Evolutionary conservation across 257 asterid species (phyloP), one percentile per base, ranked within the genome.

Genomic region (Misopates orontium): DNA sequence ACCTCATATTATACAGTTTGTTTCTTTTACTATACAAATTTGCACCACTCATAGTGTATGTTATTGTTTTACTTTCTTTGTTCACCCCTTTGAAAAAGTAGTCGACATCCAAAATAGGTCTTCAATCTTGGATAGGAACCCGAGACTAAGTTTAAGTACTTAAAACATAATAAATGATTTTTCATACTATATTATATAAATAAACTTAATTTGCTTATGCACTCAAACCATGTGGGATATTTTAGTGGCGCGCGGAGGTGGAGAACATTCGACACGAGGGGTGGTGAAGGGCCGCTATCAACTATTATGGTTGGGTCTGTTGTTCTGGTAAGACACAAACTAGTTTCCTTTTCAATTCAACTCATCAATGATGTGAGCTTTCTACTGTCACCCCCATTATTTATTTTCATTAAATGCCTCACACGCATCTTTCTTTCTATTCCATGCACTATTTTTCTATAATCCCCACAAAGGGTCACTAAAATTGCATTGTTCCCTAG

Each of bases 201-300:
- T 28, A n/a, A n/a, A n/a, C n/a, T n/a, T n/a, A n/a, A n/a, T n/a
- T n/a, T n/a, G 11, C 42, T 36, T 36, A 5, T 9, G 4, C 6
- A 36, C 10, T 36, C 42, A 36, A 4, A 36, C 10, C 11, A 3
- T 36, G 42, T 36, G 42, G 42, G 8, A 36, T 36, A 36, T 36
- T 36, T 5, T 4, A 36, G 42, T 36, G 36, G 36, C 36, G n/a
- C n/a, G n/a, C n/a, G 36, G 36, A 28, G 36, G 36, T 28, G 42
- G 42, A 36, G 42, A 72, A 65, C 56, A 58, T 65, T 28, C 45
- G 11, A 59, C 32, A 25, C 67, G 60, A 53, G 18, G 78, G 78
- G 14, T 62, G 81, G 73, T 79, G 78, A 73, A 70, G 61, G 68
- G 80, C 44, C 36, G 24, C 54, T 77, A 77, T 77, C 83, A 79